A percentile compares a stretch with the other conserved stretches of the same genome.
These are phyloP conservation scores for Rhizophagus sp. DNA, from an alignment of 192 early-diverging fungal species.

Conservation along the genomic window DNA sequence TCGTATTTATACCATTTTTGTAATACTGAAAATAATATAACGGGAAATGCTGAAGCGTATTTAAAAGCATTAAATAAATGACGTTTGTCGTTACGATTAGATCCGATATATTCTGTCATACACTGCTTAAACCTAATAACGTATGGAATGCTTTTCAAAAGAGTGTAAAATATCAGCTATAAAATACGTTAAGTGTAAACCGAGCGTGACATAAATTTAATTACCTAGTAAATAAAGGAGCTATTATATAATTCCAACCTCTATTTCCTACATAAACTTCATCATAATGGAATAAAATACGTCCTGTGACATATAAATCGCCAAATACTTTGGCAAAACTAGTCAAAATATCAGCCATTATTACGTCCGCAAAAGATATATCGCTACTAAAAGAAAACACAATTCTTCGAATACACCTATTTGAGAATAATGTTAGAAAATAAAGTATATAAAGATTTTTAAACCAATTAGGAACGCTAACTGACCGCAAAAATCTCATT, in stretches of 20 bases:
- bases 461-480: neutral
- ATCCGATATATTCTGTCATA: constrained; percentile 66
- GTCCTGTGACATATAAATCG: constrained; percentile 71
- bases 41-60: constrained; percentile 83
- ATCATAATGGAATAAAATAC: constrained; percentile 57
- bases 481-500: constrained; percentile 53
- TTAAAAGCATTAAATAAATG: constrained; percentile 93
- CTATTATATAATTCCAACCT: constrained; percentile 52
- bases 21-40: constrained; percentile 59
- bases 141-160: constrained; percentile 65
- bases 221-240: constrained; percentile 71
- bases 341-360: constrained; percentile 94
- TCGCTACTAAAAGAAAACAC: constrained; percentile 50
- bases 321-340: constrained; percentile 89
- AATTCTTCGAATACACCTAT: constrained; percentile 53
- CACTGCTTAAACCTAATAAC: constrained; percentile 81
- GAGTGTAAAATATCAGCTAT: neutral
- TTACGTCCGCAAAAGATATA: constrained; percentile 76
- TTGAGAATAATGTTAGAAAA: neutral
- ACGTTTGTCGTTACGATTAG: constrained; percentile 52
- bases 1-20: constrained; percentile 46
- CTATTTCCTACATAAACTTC: constrained; percentile 36
- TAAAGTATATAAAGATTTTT: neutral
- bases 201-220: neutral
- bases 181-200: neutral